Conservation (phyloP, 495 filamentous ascomycete genomes). For the Beverwykella pulmonaria region DNA sequence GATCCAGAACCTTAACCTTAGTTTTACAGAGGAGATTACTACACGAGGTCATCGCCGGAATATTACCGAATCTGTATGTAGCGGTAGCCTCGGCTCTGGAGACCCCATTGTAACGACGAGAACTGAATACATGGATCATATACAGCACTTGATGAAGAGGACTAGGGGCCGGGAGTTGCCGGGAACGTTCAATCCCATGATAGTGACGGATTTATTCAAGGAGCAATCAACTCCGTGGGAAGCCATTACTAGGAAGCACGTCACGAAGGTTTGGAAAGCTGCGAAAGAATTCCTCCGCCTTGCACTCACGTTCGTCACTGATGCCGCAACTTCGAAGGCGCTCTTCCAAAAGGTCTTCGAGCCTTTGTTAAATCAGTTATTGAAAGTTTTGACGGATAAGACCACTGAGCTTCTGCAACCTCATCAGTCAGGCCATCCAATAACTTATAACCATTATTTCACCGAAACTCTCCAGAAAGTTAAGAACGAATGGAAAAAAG, state of each 20-base stretch:
- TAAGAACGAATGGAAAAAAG: too few species aligned
- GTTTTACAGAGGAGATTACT: not conserved
- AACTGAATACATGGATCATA: constrained; percentile 3
- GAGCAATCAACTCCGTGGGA: constrained; percentile 18
- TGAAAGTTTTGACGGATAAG: constrained; percentile 9
- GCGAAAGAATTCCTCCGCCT: too few species aligned
- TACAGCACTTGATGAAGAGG: constrained; percentile 11
- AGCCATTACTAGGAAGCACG: constrained; percentile 4
- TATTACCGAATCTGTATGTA: not conserved
- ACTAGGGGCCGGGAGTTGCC: constrained; percentile 10
- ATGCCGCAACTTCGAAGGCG: not conserved
- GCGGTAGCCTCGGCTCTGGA: not conserved
- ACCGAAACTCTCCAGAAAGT: constrained; percentile 22
- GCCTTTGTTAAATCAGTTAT: not conserved
- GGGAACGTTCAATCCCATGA: constrained; percentile 14
- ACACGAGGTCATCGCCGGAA: not conserved
- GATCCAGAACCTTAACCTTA: constrained; percentile 3
- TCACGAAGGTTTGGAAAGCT: too few species aligned
- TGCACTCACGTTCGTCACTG: not conserved
- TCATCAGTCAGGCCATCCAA: constrained; percentile 22
- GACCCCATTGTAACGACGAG: constrained; percentile 1
- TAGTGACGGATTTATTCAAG: constrained; percentile 11
- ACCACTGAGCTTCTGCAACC: constrained; percentile 6
- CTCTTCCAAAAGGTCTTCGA: constrained; percentile 13
- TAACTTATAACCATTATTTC: constrained; percentile 28